A percentile compares a stretch with the other conserved stretches of the same genome.
Conservation (phyloP, 495 filamentous ascomycete genomes). For the Penicillium atrosanguineum region DNA sequence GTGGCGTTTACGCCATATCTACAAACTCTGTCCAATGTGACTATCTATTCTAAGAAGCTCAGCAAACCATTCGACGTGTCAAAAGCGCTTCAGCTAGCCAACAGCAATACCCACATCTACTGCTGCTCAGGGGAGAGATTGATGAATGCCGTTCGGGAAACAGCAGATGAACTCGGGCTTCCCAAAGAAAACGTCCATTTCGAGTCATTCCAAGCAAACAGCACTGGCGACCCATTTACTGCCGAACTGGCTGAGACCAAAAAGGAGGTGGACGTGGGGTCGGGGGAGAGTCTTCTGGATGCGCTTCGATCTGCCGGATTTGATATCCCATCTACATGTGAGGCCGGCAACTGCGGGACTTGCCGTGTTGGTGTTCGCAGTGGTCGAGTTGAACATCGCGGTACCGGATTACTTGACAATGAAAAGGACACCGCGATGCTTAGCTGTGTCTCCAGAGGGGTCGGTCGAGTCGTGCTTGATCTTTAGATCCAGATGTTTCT, state of each 20-base stretch:
- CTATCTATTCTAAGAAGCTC: slow-evolving; percentile 3
- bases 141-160: slow-evolving; percentile 1
- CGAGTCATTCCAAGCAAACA: slow-evolving; percentile 4
- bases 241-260: slow-evolving; percentile 1
- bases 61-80: background rate
- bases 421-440: slow-evolving; percentile 11
- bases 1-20: slow-evolving; percentile 2
- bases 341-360: slow-evolving; percentile 11
- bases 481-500: background rate
- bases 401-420: slow-evolving; percentile 3
- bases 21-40: background rate
- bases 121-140: slow-evolving; percentile 3
- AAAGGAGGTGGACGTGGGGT: slow-evolving; percentile 1
- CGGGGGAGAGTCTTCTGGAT: slow-evolving; percentile 4
- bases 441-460: slow-evolving; percentile 5
- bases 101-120: slow-evolving; percentile 7
- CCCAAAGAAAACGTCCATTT: slow-evolving; percentile 5
- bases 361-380: slow-evolving; percentile 6
- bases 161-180: background rate
- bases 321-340: slow-evolving; percentile 9
- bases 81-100: background rate
- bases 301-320: slow-evolving; percentile 8
- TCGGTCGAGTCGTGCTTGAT: slow-evolving; percentile 6
- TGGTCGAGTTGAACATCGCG: slow-evolving; percentile 8
- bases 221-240: slow-evolving; percentile 6